Base-by-base conservation (phyloP, 2,329 filamentous ascomycete genomes). In the Ophiostoma sp. region DNA sequence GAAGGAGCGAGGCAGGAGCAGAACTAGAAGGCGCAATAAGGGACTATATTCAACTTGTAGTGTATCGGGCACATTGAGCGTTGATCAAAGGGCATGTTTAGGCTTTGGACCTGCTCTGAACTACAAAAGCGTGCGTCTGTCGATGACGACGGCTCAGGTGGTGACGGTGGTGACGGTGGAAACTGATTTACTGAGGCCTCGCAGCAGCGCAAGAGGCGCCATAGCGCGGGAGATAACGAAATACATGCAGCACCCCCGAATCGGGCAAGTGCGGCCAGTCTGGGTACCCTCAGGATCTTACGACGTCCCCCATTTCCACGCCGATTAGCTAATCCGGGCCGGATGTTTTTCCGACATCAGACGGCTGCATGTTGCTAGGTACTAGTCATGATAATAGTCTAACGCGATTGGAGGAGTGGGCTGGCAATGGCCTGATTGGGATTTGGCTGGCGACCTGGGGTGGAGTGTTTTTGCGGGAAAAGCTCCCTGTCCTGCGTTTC, bases 381-480 rank as follows among this genome's bases (percentile, higher is more conserved):
- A 48, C 44, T 48, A 48, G 17, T 48, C 1, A 48, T 17, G 7
- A 41, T 7, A 48, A 20, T 13, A 20, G 54, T 31, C 57, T 33
- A 33, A n/a, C 57, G 31, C 52, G 52, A 57, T 57, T 65, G 20
- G 31, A n/a, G 17, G 27, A 64, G 57, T 35, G 57, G 57, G 31
- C n/a, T 62, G 60, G 31, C 33, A 20, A 64, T 73, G 73, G 73
- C 48, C 73, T 73, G 73, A 73, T 73, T 57, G 70, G 71, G 73
- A 73, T 73, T 57, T 71, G 71, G 52, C 27, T 36, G 23, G 52
- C 7, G 52, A 15, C 10, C 65, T 54, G 67, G 39, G 39, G 67
- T 69, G 70, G 67, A 67, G 62, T 52, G 67, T 39, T 68, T 69
- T 69, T 71, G 71, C 70, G 71, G 71, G 70, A 73, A 73, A 73